Base-by-base conservation (phyloP, 495 filamentous ascomycete genomes). In the Achaetomiella virescens region DNA sequence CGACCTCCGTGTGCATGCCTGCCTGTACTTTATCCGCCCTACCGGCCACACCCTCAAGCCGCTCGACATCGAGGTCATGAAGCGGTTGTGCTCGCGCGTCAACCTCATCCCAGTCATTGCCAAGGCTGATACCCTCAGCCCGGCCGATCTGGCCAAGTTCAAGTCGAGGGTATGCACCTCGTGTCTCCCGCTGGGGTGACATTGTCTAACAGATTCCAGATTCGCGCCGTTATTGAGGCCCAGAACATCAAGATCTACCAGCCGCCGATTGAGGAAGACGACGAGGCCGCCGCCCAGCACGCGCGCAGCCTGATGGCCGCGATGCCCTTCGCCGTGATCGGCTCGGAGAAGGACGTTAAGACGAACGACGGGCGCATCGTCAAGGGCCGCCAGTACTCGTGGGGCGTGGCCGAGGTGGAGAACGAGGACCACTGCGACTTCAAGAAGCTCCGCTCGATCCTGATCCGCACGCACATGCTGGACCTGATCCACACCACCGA, bases 361-460 rank as follows among this genome's bases (percentile, higher is more conserved):
- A 95, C 91, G 38, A 82, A 81, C 67, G 93, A 98, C 70, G 88
- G 87, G 60, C 91, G 91, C 69, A 92, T 96, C 59, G 89, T 97
- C 65, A 98, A 97, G 82, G 93, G 93, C 61, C 93, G 93, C 49
- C 93, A 97, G 74, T 98, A 98, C 72, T 89, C 90, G 49, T 98
- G 93, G 93, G 93, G 93, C 77, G 93, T 97, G 60, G 93, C 95
- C 53, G 93, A 98, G 72, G 93, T 98, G 48, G 93, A 98, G 83
- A 97, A 98, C 72, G 93, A 98, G 72, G 93, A 97, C 59, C 93
- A 98, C 84, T 98, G 93, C 75, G 93, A 98, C 76, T 98, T 98
- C 78, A 98, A 98, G 87, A 98, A 98, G 79, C 87, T 98, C 57
- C 91, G 93, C 61, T 95, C 91, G 18, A 97, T 97, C 66, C 81